Conservation (phyloP, 176 grass and related monocot genomes). For the Bromus sterilis region DNA sequence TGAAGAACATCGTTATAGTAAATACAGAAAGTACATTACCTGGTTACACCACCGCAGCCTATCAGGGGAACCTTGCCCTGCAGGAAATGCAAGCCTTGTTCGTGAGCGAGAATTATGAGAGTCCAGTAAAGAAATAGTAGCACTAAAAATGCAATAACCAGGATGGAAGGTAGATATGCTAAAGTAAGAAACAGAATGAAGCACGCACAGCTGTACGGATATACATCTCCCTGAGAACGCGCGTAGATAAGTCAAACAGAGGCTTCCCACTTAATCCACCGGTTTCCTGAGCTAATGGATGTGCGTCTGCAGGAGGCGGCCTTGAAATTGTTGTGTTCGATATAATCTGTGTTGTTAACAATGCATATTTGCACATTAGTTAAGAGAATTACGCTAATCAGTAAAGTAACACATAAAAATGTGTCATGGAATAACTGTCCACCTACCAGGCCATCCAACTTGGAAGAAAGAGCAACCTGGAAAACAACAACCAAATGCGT, state of each 20-base stretch:
- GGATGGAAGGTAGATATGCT: not conserved
- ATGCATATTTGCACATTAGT: slow-evolving; percentile 6
- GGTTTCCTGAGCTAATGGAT: slow-evolving; percentile 64
- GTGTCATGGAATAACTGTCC: not conserved
- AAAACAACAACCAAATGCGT: slow-evolving; percentile 27
- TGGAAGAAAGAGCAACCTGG: slow-evolving; percentile 84
- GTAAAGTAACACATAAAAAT: not conserved
- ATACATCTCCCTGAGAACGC: slow-evolving; percentile 91
- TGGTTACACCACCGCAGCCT: slow-evolving; percentile 85
- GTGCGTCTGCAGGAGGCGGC: slow-evolving; percentile 48
- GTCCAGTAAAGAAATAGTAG: not conserved
- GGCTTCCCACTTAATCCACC: slow-evolving; percentile 98
- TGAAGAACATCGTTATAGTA: not conserved
- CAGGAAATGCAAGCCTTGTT: slow-evolving; percentile 22
- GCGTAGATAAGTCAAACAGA: slow-evolving; percentile 78
- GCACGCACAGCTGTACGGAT: slow-evolving; percentile 63
- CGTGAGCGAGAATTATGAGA: not conserved
- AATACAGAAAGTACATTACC: slow-evolving; percentile 38
- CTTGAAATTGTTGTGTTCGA: slow-evolving; percentile 93
- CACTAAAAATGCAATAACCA: not conserved
- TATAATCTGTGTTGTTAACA: slow-evolving; percentile 62
- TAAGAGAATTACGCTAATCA: not conserved
- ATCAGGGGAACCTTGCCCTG: slow-evolving; percentile 94
- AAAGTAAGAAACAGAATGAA: slow-evolving; percentile 9
- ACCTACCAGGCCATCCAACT: slow-evolving; percentile 92